Percentiles rank a stretch among this genome's conserved stretches.
Evolutionary conservation across 2,329 filamentous ascomycete species (phyloP).

Genomic region (Aaosphaeria arxii): DNA sequence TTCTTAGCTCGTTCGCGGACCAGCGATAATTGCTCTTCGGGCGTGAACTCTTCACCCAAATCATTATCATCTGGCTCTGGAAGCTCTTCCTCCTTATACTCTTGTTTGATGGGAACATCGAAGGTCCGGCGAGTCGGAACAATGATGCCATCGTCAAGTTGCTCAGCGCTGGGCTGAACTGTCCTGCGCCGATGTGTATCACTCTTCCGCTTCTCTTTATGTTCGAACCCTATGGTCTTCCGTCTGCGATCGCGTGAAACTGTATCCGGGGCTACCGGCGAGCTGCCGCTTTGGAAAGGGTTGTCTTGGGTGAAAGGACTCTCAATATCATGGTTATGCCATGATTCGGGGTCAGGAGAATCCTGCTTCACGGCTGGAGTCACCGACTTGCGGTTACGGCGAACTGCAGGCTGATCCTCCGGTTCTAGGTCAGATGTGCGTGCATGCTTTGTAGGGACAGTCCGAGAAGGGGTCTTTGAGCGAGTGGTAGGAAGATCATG

Average conservation of each 20-base stretch:
- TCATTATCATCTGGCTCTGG: slow-evolving; percentile 52
- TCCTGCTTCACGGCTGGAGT: slow-evolving; percentile 44
- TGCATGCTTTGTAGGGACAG: slow-evolving; percentile 44
- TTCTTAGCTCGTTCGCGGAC: slow-evolving; percentile 63
- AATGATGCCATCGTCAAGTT: slow-evolving; percentile 52
- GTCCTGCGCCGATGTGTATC: slow-evolving; percentile 42
- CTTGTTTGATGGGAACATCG: slow-evolving; percentile 52
- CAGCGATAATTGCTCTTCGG: slow-evolving; percentile 77
- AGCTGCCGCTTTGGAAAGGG: slow-evolving; percentile 85
- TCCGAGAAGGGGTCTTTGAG: slow-evolving; percentile 33
- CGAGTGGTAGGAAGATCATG: slow-evolving; percentile 12
- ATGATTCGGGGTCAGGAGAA: slow-evolving; percentile 49
- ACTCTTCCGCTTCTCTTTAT: slow-evolving; percentile 42
- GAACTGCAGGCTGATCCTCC: slow-evolving; percentile 29
- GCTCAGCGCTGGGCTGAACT: slow-evolving; percentile 40
- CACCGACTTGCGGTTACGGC: slow-evolving; percentile 36
- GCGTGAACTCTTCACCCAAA: slow-evolving; percentile 87
- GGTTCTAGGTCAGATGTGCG: slow-evolving; percentile 35
- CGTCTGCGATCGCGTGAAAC: slow-evolving; percentile 47
- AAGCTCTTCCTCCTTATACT: slow-evolving; percentile 39
- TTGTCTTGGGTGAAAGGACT: slow-evolving; percentile 85
- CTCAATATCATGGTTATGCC: slow-evolving; percentile 43
- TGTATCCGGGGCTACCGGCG: slow-evolving; percentile 50
- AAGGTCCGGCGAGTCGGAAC: slow-evolving; percentile 58
- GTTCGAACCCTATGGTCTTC: slow-evolving; percentile 47